Base-by-base conservation (phyloP, 176 grass and related monocot genomes). In the Microstegium vimineum region DNA sequence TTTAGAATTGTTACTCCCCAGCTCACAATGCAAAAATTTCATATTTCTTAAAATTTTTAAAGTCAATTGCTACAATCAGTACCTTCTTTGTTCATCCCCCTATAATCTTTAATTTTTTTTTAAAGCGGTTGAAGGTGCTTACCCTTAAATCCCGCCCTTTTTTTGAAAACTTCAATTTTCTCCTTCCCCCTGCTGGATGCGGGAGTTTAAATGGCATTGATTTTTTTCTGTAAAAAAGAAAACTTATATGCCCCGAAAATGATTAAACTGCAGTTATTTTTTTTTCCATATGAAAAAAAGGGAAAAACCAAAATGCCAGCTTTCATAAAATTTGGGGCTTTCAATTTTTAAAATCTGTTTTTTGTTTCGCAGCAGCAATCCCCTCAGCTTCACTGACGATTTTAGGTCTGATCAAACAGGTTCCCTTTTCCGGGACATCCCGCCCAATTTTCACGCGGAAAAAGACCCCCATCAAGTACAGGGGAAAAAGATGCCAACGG, bases 371-470 rank as follows among this genome's bases (percentile, higher is more conserved):
- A 87, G 84, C 90, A 83, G 30, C 75, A 84, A 49, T 93, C 90
- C 83, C 91, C 34, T 98, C 94, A 28, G 72, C 78, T 51, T 93
- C 92, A 73, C 77, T 47, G 92, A 90, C 13, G 90, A 94, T 91
- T 98, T 30, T 88, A 86, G 81, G 76, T 41, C 76, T 98, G 45
- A 88, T 98, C 63, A 91, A 88, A 61, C 86, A 98, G 66, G 90
- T 94, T n/a, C n/a, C 3, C 90, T 98, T 64, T 80, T 88, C 64
- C 94, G 92, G 95, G 92, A 98, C 73, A 98, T n/a, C n/a, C n/a
- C n/a, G n/a, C n/a, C n/a, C n/a, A n/a, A n/a, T n/a, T n/a, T n/a
- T n/a, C n/a, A n/a, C n/a, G n/a, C n/a, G n/a, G n/a, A n/a, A n/a
- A n/a, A n/a, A n/a, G n/a, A n/a, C n/a, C n/a, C 94, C 72, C 94